Base-by-base conservation (phyloP, 2,329 filamentous ascomycete genomes). In the Blastomyces parvus region DNA sequence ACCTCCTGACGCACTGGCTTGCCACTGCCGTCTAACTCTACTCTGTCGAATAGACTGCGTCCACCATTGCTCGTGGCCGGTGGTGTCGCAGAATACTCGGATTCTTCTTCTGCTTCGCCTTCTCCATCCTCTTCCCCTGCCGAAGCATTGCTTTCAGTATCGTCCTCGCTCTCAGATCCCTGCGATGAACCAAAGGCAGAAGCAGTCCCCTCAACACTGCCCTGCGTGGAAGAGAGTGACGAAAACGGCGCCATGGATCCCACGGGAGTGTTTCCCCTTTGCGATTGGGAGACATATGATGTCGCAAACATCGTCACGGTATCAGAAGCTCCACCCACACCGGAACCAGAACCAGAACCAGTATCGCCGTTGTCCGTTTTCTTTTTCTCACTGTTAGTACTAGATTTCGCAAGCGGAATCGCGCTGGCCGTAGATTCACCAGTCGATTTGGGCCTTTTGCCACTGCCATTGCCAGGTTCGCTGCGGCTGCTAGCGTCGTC, bases 1-100 rank as follows among this genome's bases (percentile, higher is more conserved):
- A 52, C 38, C 38, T 52, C 67, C 14, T 70, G 66, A 22, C 70
- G 68, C 40, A 70, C 70, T 1, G 67, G 70, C 19, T 72, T 69
- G 14, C 71, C 71, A 11, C 66, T 69, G 1, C 67, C 52, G 40
- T 69, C 67, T 52, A 69, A 68, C 62, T 73, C 66, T 7, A 76
- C 69, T 53, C 72, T 71, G 59, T 74, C 74, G 60, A 77, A 77
- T 50, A 76, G 66, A 62, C 73, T 76, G 40, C 72, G 71, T 30
- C 72, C 67, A 42, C 69, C 67, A 50, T 65, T 63, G 36, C 69
- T 65, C 14, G 69, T 25, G 60, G 61, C 57, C 6, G 67, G 60
- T 9, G 67, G 59, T 33, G 55, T 36, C 36, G 46, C 55, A 30
- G 63, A n/a, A 62, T 63, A 59, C 63, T 60, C 62, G 65, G 65